Evolutionary conservation across 768 basidiomycete genomes (phyloP).

Genomic region (Agaricus blazei): DNA sequence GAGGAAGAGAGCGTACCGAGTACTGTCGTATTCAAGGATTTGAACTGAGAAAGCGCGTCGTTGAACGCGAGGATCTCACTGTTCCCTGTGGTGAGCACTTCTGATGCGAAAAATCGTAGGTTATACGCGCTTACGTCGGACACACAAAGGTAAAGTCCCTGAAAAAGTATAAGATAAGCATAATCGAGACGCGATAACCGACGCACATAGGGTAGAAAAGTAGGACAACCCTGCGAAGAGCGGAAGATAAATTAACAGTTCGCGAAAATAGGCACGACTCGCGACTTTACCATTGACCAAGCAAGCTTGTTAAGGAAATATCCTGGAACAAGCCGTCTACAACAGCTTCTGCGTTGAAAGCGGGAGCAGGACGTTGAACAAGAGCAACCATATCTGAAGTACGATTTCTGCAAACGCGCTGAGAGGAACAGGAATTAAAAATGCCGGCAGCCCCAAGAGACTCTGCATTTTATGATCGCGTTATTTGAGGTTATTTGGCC

Average conservation of each 20-base stretch:
- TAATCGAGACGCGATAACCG: neutral
- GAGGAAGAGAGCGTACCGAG: conserved; percentile 48
- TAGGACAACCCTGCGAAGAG: conserved; percentile 69
- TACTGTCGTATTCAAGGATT: conserved; percentile 66
- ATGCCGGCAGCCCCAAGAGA: neutral
- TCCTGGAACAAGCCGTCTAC: conserved; percentile 75
- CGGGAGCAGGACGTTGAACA: conserved; percentile 82
- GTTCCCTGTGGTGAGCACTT: neutral
- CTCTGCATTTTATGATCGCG: conserved; percentile 13
- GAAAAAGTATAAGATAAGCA: neutral
- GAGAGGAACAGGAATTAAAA: conserved; percentile 11
- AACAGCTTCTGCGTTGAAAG: conserved; percentile 73
- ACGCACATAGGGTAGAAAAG: conserved; percentile 92
- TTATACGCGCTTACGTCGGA: conserved; percentile 52
- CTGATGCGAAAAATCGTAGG: neutral
- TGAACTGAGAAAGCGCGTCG: conserved; percentile 74
- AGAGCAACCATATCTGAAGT: conserved; percentile 43
- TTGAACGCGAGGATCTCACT: conserved; percentile 93
- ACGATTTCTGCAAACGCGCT: neutral
- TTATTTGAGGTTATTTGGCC: conserved; percentile 20
- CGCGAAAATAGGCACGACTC: neutral
- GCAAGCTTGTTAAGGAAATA: conserved; percentile 64
- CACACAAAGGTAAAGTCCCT: conserved; percentile 90
- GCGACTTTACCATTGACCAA: conserved; percentile 74
- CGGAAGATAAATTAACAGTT: conserved; percentile 1